phyloP scores from a whole-genome alignment of 345 rosid genomes.

The Ricinus communis region DNA sequence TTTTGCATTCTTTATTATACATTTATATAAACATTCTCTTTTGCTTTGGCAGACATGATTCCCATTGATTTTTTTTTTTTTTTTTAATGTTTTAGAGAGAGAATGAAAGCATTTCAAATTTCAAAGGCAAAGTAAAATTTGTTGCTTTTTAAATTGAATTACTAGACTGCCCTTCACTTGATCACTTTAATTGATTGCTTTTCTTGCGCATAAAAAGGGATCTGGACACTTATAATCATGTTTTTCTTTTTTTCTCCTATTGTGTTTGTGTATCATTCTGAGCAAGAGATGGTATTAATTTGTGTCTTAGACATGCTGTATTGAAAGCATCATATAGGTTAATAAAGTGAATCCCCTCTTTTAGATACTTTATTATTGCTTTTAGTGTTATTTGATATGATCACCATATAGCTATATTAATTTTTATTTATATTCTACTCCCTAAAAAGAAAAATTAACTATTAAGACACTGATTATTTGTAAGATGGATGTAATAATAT shows the following conservation, averaged over 20 bases:
- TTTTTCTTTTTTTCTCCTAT: constrained; percentile 21
- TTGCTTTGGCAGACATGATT: constrained; percentile 57
- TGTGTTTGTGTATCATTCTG: constrained; percentile 22
- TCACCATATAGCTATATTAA: no score
- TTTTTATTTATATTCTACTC: no score
- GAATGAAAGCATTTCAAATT: constrained; percentile 31
- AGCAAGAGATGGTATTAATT: constrained; percentile 15
- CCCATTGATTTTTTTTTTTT: constrained; percentile 33
- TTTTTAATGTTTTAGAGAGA: constrained; percentile 13
- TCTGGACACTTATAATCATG: constrained; percentile 32
- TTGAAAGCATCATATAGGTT: constrained; percentile 28
- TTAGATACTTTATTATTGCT: no score
- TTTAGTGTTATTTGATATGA: no score
- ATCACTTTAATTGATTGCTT: constrained; percentile 21
- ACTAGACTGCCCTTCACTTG: constrained; percentile 39
- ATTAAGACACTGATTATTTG: no score
- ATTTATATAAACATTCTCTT: constrained; percentile 35
- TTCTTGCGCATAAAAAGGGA: constrained; percentile 1
- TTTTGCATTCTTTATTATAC: constrained; percentile 46
- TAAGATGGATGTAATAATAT: no score
- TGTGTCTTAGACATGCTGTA: constrained; percentile 20
- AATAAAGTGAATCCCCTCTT: not conserved
- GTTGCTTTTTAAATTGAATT: constrained; percentile 49
- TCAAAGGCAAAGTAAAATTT: constrained; percentile 47
- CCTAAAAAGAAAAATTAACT: no score